Base-by-base conservation (phyloP, 2,329 filamentous ascomycete genomes). In the Botrytis squamosa region DNA sequence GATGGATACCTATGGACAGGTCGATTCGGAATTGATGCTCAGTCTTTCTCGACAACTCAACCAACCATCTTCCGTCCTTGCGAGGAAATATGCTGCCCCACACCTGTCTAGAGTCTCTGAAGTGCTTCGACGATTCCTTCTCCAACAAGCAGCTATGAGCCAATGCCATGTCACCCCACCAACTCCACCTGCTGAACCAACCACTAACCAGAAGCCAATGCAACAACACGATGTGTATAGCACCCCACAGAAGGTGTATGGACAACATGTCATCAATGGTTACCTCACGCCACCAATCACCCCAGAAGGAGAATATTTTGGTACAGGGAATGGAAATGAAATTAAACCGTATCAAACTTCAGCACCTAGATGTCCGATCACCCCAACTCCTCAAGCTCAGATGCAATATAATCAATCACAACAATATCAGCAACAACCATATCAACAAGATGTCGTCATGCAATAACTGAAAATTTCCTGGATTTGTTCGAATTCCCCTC, bases 221-320 rank as follows among this genome's bases (percentile, higher is more conserved):
- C 76, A 79, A 49, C 81, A 81, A 49, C 75, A 85, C 57, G 86
- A 88, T 76, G 85, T 89, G 80, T 88, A 91, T 76, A 92, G 90
- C 83, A 96, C 93, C 25, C 93, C 93, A 22, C 91, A 93, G 80
- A 95, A 95, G 85, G 88, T 88, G 68, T 89, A 91, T 75, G 90
- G 90, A 77, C 85, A 88, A 70, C 66, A 73, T 33, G 87, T 90
- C 76, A 89, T 90, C 55, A 88, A 93, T 77, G 93, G 93, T 74
- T 94, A 94, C 83, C 88, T 95, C 77, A 96, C 93, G 25, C 93
- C 93, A 40, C 93, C 93, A 1, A 95, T 96, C 81, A 96, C 93
- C 0, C 93, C 93, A 7, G 93, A 95, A 75, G 88, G 89, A 12
- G 85, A 88, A 70, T 85, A 84, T 77, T 90, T 90, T 67, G 64